Evolutionary conservation across 768 basidiomycete species (phyloP).

Genomic region (Exidia glandulosa): DNA sequence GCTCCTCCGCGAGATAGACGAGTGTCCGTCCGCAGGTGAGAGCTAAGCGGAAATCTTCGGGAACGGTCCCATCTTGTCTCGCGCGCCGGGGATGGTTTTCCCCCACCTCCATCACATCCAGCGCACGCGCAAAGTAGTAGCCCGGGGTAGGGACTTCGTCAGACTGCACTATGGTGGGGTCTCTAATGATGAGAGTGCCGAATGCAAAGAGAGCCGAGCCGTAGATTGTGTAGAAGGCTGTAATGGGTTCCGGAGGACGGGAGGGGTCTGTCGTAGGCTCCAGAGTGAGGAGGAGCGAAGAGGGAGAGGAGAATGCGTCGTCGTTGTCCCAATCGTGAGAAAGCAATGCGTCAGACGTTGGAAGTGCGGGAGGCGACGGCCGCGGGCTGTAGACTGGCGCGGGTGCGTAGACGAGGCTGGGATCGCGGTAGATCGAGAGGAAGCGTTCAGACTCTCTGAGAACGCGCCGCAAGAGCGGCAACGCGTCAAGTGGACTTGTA

Average conservation of each 20-base stretch:
- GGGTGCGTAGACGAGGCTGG: conserved; percentile 36
- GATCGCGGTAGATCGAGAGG: conserved; percentile 42
- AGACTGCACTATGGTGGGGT: conserved; percentile 10
- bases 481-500: conserved; percentile 34
- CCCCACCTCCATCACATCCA: conserved; percentile 61
- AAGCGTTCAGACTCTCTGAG: conserved; percentile 63
- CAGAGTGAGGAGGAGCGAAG: neutral
- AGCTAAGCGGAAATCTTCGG: conserved; percentile 62
- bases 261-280: conserved; percentile 4
- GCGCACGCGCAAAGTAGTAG: conserved; percentile 52
- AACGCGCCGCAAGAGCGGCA: conserved; percentile 48
- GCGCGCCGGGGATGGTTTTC: conserved; percentile 44
- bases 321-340: conserved; percentile 13
- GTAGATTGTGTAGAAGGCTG: conserved; percentile 55
- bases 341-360: conserved; percentile 16
- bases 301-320: conserved; percentile 1
- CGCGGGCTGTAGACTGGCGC: conserved; percentile 9
- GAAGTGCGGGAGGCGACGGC: conserved; percentile 10
- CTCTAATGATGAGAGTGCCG: conserved; percentile 47
- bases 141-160: neutral
- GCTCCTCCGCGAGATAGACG: conserved; percentile 47
- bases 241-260: conserved; percentile 35
- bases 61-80: conserved; percentile 1
- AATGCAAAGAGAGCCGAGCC: conserved; percentile 55
- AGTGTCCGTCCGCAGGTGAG: conserved; percentile 57